Evolutionary conservation across 2,329 filamentous ascomycete species (phyloP), one percentile per base, ranked within the genome.

Genomic region (Onygenales sp.): DNA sequence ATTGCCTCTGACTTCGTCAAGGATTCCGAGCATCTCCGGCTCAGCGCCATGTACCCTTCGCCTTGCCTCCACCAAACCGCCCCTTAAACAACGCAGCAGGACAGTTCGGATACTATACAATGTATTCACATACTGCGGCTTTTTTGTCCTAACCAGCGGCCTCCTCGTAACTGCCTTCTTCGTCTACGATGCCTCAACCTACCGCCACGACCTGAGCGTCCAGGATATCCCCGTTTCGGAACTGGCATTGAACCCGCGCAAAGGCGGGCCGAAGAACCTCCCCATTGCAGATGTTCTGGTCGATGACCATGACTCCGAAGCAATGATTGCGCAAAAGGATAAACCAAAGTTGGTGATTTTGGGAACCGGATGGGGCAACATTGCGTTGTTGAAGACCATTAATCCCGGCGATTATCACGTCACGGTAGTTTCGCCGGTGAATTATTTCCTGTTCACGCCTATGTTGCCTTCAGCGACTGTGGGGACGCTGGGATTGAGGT

Each of bases 381-480:
- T 98, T 56, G 88, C 92, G 4, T 74, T 98, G 55, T 74, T 98
- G 61, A 98, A 98, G 74, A 86, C 88, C 57, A 72, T 98, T 57
- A 87, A 92, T 57, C 85, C 90, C 0, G 88, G 91, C 10, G 88
- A 96, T 62, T 98, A 96, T 67, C 91, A 98, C 69, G 85, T 98
- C 60, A 97, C 92, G 4, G 86, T 98, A 40, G 86, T 98, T 43
- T 95, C 90, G 10, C 92, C 93, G 0, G 87, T 87, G 37, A 97
- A 97, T 64, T 95, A 97, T 73, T 98, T 98, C 73, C 74, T 98
- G 34, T 98, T 98, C 70, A 98, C 93, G 2, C 93, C 93, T 0
- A 97, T 98, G 91, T 77, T 98, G 43, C 93, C 93, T 1, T 95
- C 90, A 36, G 94, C 93, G 6, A 98, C 94, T 0, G 93, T 98